A percentile compares a stretch with the other conserved stretches of the same genome.
phyloP scores from a whole-genome alignment of 768 basidiomycete species.

The Symmetrospora coprosmae region DNA sequence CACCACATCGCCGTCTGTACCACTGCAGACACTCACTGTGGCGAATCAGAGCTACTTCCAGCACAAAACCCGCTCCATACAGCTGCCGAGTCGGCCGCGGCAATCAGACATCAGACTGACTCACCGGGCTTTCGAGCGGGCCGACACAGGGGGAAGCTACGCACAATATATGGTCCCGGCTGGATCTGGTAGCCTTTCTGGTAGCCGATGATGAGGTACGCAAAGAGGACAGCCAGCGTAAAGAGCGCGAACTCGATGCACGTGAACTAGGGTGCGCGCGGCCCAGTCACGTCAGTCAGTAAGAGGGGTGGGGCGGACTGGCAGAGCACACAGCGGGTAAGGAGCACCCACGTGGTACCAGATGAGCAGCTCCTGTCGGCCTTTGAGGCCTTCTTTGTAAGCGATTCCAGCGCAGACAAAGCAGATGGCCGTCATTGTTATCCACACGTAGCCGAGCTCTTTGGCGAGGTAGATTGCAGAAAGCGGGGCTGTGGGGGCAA shows the following conservation, averaged over 20 bases:
- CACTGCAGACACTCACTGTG: constrained; percentile 12
- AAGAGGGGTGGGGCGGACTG: too few relatives aligned
- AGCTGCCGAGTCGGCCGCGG: too few relatives aligned
- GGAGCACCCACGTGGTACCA: neutral
- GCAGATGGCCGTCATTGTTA: neutral
- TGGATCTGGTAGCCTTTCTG: neutral
- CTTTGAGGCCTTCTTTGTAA: neutral
- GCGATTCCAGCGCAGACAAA: neutral
- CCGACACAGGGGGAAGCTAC: neutral
- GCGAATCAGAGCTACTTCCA: neutral
- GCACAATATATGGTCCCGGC: constrained; percentile 3
- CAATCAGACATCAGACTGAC: neutral
- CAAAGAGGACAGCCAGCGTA: neutral
- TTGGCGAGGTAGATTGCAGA: neutral
- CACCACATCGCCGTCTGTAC: too few relatives aligned
- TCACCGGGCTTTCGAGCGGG: neutral
- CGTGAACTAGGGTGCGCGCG: neutral
- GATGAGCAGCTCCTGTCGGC: neutral
- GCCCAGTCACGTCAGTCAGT: neutral
- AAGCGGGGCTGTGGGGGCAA: neutral
- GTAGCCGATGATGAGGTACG: constrained; percentile 6
- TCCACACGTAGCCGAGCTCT: constrained; percentile 2
- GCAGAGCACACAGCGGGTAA: too few relatives aligned
- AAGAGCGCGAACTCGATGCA: neutral
- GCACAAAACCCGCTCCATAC: neutral